Conservation (phyloP, 768 basidiomycete species). For the Boletus rubroflammeus region DNA sequence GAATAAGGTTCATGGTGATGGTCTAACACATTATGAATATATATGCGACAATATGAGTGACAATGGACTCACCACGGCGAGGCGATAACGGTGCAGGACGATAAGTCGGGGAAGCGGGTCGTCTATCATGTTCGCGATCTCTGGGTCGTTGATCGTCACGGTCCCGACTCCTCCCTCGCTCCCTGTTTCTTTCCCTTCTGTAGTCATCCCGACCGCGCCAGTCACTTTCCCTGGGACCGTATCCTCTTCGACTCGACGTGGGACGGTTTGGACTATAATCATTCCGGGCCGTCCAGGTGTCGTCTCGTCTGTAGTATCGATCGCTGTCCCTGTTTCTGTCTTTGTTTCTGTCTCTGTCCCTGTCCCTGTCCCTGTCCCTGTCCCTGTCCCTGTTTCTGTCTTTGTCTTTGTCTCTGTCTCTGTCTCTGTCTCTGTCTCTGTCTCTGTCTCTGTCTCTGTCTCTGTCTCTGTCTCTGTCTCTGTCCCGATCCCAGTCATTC, state of each 20-base stretch:
- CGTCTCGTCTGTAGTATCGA: slow-evolving; percentile 17
- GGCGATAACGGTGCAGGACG: slow-evolving; percentile 22
- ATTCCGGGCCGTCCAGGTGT: slow-evolving; percentile 13
- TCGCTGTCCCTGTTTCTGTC: slow-evolving; percentile 15
- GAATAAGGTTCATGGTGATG: slow-evolving; percentile 9
- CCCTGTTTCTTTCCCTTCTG: slow-evolving; percentile 19
- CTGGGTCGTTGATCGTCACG: slow-evolving; percentile 17
- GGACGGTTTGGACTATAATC: slow-evolving; percentile 20
- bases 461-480: slow-evolving; percentile 18
- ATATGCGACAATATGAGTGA: background rate
- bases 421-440: slow-evolving; percentile 1
- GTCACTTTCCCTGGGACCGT: slow-evolving; percentile 14
- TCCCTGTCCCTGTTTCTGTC: slow-evolving; percentile 15
- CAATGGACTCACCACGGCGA: slow-evolving; percentile 22
- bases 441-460: slow-evolving; percentile 15
- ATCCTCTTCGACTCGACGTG: slow-evolving; percentile 10
- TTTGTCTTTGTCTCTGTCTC: slow-evolving; percentile 16
- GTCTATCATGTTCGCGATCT: slow-evolving; percentile 24
- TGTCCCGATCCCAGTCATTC: slow-evolving; percentile 24
- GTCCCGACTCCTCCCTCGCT: slow-evolving; percentile 22
- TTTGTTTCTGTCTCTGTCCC: slow-evolving; percentile 16
- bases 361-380: background rate
- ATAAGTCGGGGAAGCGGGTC: slow-evolving; percentile 15
- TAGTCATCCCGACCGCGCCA: slow-evolving; percentile 23
- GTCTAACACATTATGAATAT: slow-evolving; percentile 10